These are phyloP conservation scores for Carpinus fangiana DNA, from an alignment of 306 rosid species.

Conservation along the genomic window DNA sequence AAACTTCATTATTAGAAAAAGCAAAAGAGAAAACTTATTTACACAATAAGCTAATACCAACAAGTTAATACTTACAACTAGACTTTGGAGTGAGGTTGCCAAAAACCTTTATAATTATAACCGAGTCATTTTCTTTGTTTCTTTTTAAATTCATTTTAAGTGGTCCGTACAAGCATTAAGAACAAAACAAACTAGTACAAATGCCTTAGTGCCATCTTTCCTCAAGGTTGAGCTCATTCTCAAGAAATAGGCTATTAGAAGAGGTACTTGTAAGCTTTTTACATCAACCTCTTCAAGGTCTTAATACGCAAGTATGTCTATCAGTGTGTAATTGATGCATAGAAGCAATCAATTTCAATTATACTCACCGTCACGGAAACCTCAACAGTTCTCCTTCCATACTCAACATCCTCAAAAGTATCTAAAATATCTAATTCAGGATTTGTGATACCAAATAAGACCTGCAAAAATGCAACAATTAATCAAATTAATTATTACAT, in stretches of 20 bases:
- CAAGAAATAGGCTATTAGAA: not conserved
- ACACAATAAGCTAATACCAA: too few species aligned
- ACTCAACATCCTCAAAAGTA: constrained; percentile 80
- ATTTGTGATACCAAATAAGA: constrained; percentile 66
- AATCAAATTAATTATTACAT: not conserved
- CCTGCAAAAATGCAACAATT: constrained; percentile 41
- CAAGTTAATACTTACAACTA: too few species aligned
- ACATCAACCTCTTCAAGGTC: constrained; percentile 9
- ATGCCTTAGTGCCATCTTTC: not conserved
- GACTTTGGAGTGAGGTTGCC: not conserved
- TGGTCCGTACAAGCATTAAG: not conserved
- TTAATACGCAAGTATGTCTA: not conserved
- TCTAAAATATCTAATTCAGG: constrained; percentile 64
- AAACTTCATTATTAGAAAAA: too few species aligned
- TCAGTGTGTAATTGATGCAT: not conserved
- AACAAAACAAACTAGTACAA: not conserved
- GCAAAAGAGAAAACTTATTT: too few species aligned
- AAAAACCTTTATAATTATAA: not conserved
- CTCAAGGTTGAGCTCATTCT: not conserved
- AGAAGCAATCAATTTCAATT: constrained; percentile 2
- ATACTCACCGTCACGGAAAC: constrained; percentile 51
- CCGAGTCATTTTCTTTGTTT: not conserved
- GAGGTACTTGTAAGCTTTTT: not conserved
- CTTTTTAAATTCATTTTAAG: not conserved
- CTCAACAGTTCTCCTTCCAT: constrained; percentile 59